A percentile compares a stretch with the other conserved stretches of the same genome.
These are phyloP conservation scores for Fusarium duplospermum DNA, from an alignment of 2,329 filamentous ascomycete species.

Conservation along the genomic window DNA sequence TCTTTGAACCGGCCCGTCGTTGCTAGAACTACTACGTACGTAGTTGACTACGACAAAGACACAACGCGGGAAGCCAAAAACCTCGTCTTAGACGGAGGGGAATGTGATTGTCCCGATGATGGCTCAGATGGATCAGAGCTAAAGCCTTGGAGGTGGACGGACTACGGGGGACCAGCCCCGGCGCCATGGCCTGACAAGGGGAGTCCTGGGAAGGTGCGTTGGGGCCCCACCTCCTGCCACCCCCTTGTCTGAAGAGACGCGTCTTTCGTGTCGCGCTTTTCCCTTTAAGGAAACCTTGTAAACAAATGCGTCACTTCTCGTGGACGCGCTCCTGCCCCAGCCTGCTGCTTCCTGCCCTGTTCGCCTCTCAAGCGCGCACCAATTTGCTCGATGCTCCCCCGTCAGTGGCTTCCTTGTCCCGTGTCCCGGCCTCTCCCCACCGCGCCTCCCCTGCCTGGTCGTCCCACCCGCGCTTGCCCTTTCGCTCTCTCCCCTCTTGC, in stretches of 20 bases:
- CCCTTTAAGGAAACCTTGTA: constrained; percentile 46
- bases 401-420: constrained; percentile 12
- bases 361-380: constrained; percentile 14
- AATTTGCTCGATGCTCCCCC: constrained; percentile 16
- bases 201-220: constrained; percentile 22
- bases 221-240: constrained; percentile 28
- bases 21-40: constrained; percentile 25
- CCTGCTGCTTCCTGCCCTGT: constrained; percentile 24
- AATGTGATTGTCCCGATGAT: constrained; percentile 41
- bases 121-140: constrained; percentile 33
- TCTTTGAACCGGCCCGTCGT: constrained; percentile 16
- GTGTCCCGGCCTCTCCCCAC: constrained; percentile 21
- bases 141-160: constrained; percentile 31
- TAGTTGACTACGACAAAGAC: background rate
- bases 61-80: constrained; percentile 12
- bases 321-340: constrained; percentile 28
- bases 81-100: constrained; percentile 26
- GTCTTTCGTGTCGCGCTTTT: constrained; percentile 49
- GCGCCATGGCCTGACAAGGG: constrained; percentile 35
- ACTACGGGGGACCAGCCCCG: constrained; percentile 39
- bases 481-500: constrained; percentile 4
- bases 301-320: constrained; percentile 53
- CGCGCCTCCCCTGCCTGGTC: constrained; percentile 13
- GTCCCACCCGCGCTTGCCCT: constrained; percentile 22
- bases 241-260: constrained; percentile 46